A percentile compares a stretch with the other conserved stretches of the same genome.
Conservation (phyloP, 495 filamentous ascomycete species). For the Chaetomium tenue region DNA sequence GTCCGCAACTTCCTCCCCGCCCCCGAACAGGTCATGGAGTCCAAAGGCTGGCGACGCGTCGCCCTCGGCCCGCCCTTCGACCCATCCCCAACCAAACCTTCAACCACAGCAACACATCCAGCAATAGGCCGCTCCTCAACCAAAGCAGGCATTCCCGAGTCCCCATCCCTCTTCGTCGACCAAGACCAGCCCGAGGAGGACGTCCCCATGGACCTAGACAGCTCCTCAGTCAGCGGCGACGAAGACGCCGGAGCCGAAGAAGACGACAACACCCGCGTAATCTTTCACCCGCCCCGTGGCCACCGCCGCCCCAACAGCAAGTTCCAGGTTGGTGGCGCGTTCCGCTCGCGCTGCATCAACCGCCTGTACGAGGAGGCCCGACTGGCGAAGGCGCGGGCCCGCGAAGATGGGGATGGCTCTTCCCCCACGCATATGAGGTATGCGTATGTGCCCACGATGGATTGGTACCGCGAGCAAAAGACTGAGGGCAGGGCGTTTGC, state of each 20-base stretch:
- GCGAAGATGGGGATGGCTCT: constrained; percentile 13
- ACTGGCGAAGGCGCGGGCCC: constrained; percentile 26
- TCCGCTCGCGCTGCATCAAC: constrained; percentile 39
- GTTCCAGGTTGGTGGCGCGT: neutral
- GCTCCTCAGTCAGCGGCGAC: neutral
- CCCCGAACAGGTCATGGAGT: constrained; percentile 23
- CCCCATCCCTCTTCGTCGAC: constrained; percentile 11
- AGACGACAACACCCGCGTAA: constrained; percentile 35
- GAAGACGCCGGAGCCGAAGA: neutral
- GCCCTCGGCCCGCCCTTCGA: neutral
- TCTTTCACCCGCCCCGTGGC: constrained; percentile 46
- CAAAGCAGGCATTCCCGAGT: neutral
- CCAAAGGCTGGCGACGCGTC: constrained; percentile 8
- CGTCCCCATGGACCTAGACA: constrained; percentile 27
- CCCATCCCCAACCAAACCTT: neutral
- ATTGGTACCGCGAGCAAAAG: constrained; percentile 47
- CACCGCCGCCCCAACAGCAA: constrained; percentile 6
- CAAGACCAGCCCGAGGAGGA: neutral
- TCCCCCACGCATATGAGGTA: constrained; percentile 34
- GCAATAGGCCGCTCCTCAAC: neutral
- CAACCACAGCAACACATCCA: neutral
- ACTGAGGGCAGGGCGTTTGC: constrained; percentile 42
- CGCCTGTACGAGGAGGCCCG: constrained; percentile 40
- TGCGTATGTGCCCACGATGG: constrained; percentile 39
- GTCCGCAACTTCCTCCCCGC: constrained; percentile 35